Evolutionary conservation across 768 basidiomycete species (phyloP), one percentile per base, ranked within the genome.

Genomic region (Lyophyllum atratum): DNA sequence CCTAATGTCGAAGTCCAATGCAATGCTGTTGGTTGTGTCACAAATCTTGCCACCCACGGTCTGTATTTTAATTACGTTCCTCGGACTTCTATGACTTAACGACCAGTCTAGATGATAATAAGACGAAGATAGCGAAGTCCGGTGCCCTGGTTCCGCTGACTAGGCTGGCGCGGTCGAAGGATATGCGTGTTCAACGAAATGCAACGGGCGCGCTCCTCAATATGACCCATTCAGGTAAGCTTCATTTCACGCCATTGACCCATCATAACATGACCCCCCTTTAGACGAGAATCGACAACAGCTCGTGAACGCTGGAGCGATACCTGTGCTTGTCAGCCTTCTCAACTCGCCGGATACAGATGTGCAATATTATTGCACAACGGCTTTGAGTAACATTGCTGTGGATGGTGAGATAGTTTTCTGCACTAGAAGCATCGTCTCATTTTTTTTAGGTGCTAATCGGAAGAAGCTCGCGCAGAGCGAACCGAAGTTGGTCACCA

Each of bases 1-100:
- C 95, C 95, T 2, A 99, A 98, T 68, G 96, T 98, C 40, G 97
- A 99, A 70, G 97, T 99, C 2, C 97, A 98, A 73, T 99, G 97
- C 78, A 99, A 99, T 70, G 97, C 97, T 26, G 97, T 99, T 24
- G 97, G 97, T 31, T 99, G 97, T 69, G 94, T 99, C 49, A 99
- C 97, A 17, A 99, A 99, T 71, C 82, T 99, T 43, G 97, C 97
- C 14, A 99, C 96, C 1, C 96, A 98, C 75, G 96, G 95, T 96
- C 56, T 53, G 85, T 25, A 52, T 52, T 59, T 55, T 44, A 43
- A 12, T 63, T 51, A 42, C n/a, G 21, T 44, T 29, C 43, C 50
- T 63, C 55, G 55, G 55, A 50, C 42, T 52, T 56, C 37, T 54
- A 33, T 49, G 52, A 54, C 15, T 57, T 57, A 45, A 58, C 28